Base-by-base conservation (phyloP, 441 rosid genomes). In the Croton setiger region DNA sequence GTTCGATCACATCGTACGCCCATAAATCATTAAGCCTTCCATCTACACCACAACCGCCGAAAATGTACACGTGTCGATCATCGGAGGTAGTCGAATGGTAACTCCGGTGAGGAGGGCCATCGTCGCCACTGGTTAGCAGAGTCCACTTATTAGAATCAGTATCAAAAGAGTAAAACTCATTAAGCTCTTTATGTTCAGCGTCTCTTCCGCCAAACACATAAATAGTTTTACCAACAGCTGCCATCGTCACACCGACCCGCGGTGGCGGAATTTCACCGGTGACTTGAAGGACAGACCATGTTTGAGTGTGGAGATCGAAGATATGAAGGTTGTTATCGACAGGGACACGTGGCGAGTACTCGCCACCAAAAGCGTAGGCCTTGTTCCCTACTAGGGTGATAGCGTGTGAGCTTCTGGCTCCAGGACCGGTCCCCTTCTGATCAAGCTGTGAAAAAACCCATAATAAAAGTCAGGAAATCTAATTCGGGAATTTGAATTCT, bases 401-500 rank as follows among this genome's bases (percentile, higher is more conserved):
- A 75, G 98, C 95, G 23, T 93, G 97, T 1, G 98, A 93, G 84
- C 98, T 93, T 77, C 97, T 81, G 47, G 98, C 92, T 75, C 97
- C 98, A n/a, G 97, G 96, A 37, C 95, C 90, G 0, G 73, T 71
- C 20, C 92, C 96, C n/a, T 81, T 82, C 81, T 93, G 97, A 13
- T 81, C 79, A 76, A 93, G 86, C 97, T 91, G 82, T 27, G 73
- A 53, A 72, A 4, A 59, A 10, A 2, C 36, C 23, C 7, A 11
- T 9, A 13, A 20, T 1, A 48, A 23, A 14, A 51, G 20, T 39
- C n/a, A 18, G 31, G 31, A 27, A 27, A 27, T 2, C 31, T 27
- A 27, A 27, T 27, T 27, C 31, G 0, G n/a, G 2, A 20, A n/a
- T n/a, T 39, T 3, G 4, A 11, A 0, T n/a, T 44, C 17, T 12